These are phyloP conservation scores for Erythrobasidium hasegawianum DNA, from an alignment of 1,284 basidiomycete species.

Conservation along the genomic window DNA sequence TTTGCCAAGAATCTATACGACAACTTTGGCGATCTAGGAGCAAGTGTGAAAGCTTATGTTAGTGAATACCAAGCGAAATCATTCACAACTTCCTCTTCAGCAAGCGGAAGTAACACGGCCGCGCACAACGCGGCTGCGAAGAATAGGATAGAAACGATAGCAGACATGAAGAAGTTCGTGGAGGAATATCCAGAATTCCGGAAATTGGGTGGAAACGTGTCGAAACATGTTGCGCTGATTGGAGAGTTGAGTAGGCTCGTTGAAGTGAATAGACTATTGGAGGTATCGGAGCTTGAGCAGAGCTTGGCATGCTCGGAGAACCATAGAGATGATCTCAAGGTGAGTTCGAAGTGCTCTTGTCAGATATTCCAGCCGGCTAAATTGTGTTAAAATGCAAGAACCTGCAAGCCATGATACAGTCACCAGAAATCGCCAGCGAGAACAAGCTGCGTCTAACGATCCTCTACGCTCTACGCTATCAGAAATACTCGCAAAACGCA, in stretches of 20 bases:
- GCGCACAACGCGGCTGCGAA: constrained; percentile 63
- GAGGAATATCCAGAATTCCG: constrained; percentile 98
- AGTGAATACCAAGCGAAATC: constrained; percentile 87
- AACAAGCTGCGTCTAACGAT: constrained; percentile 92
- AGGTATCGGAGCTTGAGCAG: constrained; percentile 93
- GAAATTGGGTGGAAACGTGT: constrained; percentile 94
- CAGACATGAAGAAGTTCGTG: constrained; percentile 96
- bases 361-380: not conserved
- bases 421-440: constrained; percentile 64
- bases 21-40: constrained; percentile 96
- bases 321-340: constrained; percentile 73
- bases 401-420: constrained; percentile 69
- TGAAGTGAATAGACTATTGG: constrained; percentile 75
- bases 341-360: constrained; percentile 48
- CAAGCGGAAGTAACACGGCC: constrained; percentile 36
- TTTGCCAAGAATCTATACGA: constrained; percentile 86
- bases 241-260: constrained; percentile 92
- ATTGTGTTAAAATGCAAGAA: constrained; percentile 54
- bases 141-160: constrained; percentile 85
- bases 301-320: constrained; percentile 88
- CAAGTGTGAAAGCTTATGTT: constrained; percentile 87
- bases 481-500: constrained; percentile 80
- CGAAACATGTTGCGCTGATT: constrained; percentile 94
- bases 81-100: constrained; percentile 12
- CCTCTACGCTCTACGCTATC: constrained; percentile 89